Conservation (phyloP, 2,329 filamentous ascomycete genomes). For the Leptographium flavum region DNA sequence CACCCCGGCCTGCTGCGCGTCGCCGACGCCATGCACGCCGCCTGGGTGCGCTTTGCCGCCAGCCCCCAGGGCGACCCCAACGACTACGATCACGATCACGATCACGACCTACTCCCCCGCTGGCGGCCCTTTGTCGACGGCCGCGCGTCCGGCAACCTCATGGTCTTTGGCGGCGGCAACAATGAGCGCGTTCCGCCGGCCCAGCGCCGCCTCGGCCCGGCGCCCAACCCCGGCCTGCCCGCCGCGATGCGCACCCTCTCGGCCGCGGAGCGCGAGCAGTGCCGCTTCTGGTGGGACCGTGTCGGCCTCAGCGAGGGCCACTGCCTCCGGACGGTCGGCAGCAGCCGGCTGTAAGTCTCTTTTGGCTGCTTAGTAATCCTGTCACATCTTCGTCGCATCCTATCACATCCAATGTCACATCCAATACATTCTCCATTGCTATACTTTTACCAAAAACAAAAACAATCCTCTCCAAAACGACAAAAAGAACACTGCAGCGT, state of each 20-base stretch:
- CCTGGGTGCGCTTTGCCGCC: conserved; percentile 24
- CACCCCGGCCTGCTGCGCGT: conserved; percentile 23
- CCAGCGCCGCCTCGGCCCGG: conserved; percentile 6
- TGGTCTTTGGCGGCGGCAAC: conserved; percentile 45
- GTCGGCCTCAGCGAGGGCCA: conserved; percentile 31
- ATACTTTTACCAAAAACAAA: no score
- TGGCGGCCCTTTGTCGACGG: conserved; percentile 32
- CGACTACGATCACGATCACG: not conserved
- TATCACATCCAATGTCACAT: no score
- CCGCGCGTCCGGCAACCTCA: conserved; percentile 4
- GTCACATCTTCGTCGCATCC: no score
- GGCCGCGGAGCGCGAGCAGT: conserved; percentile 30
- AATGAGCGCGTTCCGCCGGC: conserved; percentile 28
- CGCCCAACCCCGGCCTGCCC: conserved; percentile 26
- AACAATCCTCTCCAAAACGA: no score
- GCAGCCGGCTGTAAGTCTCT: no score
- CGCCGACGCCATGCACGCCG: conserved; percentile 26
- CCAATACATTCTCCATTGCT: no score
- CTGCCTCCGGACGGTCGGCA: conserved; percentile 13
- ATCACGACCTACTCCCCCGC: conserved; percentile 8
- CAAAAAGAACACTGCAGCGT: no score
- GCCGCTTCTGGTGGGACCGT: conserved; percentile 47
- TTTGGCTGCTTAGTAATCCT: no score
- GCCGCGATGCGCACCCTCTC: conserved; percentile 28
- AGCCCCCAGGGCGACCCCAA: conserved; percentile 10